A percentile compares a stretch with the other conserved stretches of the same genome.
Evolutionary conservation across 495 filamentous ascomycete genomes (phyloP).

Genomic region (Monascus purpureus): DNA sequence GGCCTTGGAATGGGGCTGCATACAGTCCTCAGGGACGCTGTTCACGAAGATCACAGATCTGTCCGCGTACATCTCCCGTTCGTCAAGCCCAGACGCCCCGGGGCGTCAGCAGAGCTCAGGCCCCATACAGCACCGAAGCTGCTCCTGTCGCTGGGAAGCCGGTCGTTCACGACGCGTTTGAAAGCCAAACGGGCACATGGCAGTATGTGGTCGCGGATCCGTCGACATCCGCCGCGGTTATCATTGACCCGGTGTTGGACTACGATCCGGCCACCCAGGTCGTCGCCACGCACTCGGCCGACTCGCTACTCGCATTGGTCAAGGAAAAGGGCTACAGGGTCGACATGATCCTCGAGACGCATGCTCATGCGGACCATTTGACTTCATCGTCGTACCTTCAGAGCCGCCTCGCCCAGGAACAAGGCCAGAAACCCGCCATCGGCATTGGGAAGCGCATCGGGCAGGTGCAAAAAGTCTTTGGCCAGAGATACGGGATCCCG

Average conservation of each 20-base stretch:
- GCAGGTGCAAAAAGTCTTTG: constrained; percentile 37
- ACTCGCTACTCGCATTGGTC: constrained; percentile 28
- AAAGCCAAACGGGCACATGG: constrained; percentile 38
- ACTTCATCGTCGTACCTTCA: constrained; percentile 43
- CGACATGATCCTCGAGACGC: constrained; percentile 40
- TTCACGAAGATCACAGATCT: no score
- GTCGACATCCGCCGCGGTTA: constrained; percentile 26
- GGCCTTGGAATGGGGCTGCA: no score
- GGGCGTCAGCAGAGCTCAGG: no score
- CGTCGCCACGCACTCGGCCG: constrained; percentile 35
- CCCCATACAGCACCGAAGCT: no score
- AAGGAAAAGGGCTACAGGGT: constrained; percentile 31
- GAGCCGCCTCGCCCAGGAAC: constrained; percentile 14
- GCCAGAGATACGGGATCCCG: constrained; percentile 29
- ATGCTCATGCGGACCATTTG: constrained; percentile 50
- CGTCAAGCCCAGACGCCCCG: no score
- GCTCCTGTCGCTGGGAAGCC: no score
- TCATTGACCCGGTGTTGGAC: constrained; percentile 49
- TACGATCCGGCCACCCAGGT: constrained; percentile 32
- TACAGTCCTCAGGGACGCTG: no score
- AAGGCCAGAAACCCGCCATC: constrained; percentile 19
- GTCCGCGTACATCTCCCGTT: no score
- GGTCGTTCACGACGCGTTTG: constrained; percentile 30
- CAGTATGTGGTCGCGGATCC: constrained; percentile 47
- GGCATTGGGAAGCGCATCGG: constrained; percentile 42